A percentile compares a stretch with the other conserved stretches of the same genome.
Evolutionary conservation across 352 stramenopile species (phyloP).

Genomic region (Phytophthora europaea): DNA sequence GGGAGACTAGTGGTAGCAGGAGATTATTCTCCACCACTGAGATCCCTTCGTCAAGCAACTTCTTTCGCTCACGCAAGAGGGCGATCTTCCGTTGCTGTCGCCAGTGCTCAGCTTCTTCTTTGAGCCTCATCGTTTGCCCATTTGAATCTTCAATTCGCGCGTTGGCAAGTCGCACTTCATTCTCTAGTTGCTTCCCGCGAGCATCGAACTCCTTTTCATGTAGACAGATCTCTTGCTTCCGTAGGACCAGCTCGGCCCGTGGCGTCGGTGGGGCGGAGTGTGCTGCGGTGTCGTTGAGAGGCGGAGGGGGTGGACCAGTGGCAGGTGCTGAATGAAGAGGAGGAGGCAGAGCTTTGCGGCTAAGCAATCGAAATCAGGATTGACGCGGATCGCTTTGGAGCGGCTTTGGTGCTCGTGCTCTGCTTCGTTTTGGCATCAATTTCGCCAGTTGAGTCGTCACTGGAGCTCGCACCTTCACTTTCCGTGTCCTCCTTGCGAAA

Average conservation of each 20-base stretch:
- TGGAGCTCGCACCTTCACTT: neutral
- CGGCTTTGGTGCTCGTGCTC: neutral
- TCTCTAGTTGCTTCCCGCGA: slow-evolving; percentile 10
- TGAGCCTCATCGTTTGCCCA: slow-evolving; percentile 15
- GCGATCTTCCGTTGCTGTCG: slow-evolving; percentile 9
- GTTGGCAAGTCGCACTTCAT: slow-evolving; percentile 2
- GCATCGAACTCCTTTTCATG: slow-evolving; percentile 10
- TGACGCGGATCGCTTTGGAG: neutral
- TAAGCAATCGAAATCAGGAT: slow-evolving; percentile 16
- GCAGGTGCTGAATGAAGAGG: slow-evolving; percentile 11
- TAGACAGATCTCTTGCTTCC: slow-evolving; percentile 2
- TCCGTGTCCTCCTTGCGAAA: neutral
- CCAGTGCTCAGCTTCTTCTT: slow-evolving; percentile 26
- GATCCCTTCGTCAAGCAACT: slow-evolving; percentile 27
- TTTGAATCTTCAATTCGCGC: slow-evolving; percentile 19
- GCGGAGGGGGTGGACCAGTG: slow-evolving; percentile 28
- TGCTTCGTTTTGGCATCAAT: neutral
- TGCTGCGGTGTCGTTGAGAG: neutral
- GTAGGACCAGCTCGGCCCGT: neutral
- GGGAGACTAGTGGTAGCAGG: slow-evolving; percentile 6
- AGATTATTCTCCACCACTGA: slow-evolving; percentile 24
- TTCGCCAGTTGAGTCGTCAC: neutral
- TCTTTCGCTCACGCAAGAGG: slow-evolving; percentile 25
- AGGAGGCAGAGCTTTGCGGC: neutral
- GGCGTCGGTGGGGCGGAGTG: neutral